Evolutionary conservation across 805 yeast species (phyloP).

Genomic region (Grigorovia transvaalensis): DNA sequence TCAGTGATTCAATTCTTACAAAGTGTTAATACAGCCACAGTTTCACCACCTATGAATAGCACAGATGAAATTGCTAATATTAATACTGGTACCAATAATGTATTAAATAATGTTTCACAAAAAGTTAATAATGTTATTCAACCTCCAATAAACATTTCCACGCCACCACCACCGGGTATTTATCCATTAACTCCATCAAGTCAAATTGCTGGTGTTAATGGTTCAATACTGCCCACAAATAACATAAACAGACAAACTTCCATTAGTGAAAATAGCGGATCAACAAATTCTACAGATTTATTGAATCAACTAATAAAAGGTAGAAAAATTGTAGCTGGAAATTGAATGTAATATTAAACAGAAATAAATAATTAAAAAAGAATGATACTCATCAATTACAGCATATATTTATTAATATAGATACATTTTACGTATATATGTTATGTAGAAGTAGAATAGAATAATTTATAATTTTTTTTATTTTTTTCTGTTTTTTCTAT

Average conservation of each 20-base stretch:
- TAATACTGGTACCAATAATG: slow-evolving; percentile 11
- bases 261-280: slow-evolving; percentile 8
- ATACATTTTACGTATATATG: too few relatives aligned
- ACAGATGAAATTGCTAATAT: slow-evolving; percentile 20
- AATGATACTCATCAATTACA: too few relatives aligned
- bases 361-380: too few relatives aligned
- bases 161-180: slow-evolving; percentile 68
- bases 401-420: too few relatives aligned
- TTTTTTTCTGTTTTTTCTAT: too few relatives aligned
- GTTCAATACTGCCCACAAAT: slow-evolving; percentile 14
- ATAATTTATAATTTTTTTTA: too few relatives aligned
- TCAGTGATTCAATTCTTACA: slow-evolving; percentile 26
- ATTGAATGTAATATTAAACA: slow-evolving; percentile 4
- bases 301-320: slow-evolving; percentile 80
- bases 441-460: too few relatives aligned
- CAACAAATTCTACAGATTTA: slow-evolving; percentile 64
- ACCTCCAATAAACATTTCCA: slow-evolving; percentile 7
- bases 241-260: slow-evolving; percentile 9
- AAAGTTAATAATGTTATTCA: not conserved
- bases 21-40: slow-evolving; percentile 15
- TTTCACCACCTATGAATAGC: slow-evolving; percentile 18
- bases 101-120: not conserved
- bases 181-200: slow-evolving; percentile 19
- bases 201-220: not conserved
- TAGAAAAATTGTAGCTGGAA: slow-evolving; percentile 36